These are phyloP conservation scores for Neostapfia colusana DNA, from an alignment of 176 grass and related monocot species.

Conservation along the genomic window DNA sequence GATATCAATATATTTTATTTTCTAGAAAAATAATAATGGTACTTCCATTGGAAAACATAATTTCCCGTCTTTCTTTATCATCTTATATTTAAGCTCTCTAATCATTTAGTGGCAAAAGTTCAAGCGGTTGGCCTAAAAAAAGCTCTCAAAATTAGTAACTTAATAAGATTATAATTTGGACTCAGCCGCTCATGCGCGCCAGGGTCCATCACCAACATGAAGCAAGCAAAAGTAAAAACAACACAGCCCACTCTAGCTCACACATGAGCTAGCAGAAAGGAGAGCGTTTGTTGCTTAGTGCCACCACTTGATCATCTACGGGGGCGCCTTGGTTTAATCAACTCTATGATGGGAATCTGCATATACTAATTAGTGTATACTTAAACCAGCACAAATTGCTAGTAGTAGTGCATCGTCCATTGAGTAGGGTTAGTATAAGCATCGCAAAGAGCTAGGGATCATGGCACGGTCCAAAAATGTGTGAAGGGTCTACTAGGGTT, in stretches of 20 bases:
- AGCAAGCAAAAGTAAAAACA: slow-evolving; percentile 43
- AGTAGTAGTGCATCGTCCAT: slow-evolving; percentile 34
- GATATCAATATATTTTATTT: no score
- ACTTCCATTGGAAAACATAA: neutral
- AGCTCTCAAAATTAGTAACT: neutral
- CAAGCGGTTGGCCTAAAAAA: neutral
- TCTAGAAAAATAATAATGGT: no score
- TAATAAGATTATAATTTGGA: slow-evolving; percentile 25
- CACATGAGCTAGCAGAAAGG: slow-evolving; percentile 38
- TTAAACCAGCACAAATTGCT: slow-evolving; percentile 19
- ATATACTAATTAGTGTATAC: neutral
- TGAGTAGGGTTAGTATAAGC: slow-evolving; percentile 40
- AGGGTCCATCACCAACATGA: slow-evolving; percentile 53
- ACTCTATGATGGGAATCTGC: slow-evolving; percentile 55
- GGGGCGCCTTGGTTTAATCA: slow-evolving; percentile 41
- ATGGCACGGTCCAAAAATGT: slow-evolving; percentile 12
- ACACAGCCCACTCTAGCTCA: slow-evolving; percentile 1
- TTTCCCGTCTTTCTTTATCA: no score
- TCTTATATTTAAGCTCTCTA: neutral
- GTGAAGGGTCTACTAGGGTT: neutral
- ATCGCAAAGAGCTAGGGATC: slow-evolving; percentile 38
- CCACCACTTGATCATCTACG: slow-evolving; percentile 50
- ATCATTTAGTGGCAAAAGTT: neutral
- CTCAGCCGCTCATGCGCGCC: slow-evolving; percentile 26
- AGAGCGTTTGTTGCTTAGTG: slow-evolving; percentile 48